Base-by-base conservation (phyloP, 345 rosid species). In the Euclidium syriacum region DNA sequence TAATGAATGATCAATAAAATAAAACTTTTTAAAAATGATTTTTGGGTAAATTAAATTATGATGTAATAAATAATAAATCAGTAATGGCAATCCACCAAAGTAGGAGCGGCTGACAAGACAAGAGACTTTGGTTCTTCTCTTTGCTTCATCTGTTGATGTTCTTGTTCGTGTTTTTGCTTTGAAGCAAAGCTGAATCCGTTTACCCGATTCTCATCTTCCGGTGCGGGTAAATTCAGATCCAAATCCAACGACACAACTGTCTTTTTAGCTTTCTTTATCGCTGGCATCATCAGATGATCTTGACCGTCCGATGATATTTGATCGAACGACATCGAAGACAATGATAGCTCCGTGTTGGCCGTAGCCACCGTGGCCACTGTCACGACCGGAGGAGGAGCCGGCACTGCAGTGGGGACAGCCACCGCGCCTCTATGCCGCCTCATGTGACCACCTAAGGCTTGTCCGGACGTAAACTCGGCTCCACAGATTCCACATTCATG, bases 371-470 rank as follows among this genome's bases (percentile, higher is more conserved):
- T 25, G 5, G 67, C 65, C 27, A 56, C 65, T 18, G 41, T 57
- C 16, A 48, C 75, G 10, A n/a, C n/a, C n/a, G n/a, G n/a, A n/a
- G 35, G 27, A 4, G 70, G 63, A 5, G 74, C 4, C 2, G n/a
- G 26, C 3, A 25, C 16, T 7, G 70, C 27, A 11, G 38, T 36
- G 0, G 56, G 0, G 0, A 35, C 64, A 44, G 19, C 68, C 40
- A 44, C 65, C 0, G 88, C 72, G 0, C 82, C 77, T 42, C 96
- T 76, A 34, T 94, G 99, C 73, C 97, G 72, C 76, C 99, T 70
- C 99, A 94, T 94, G 58, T 94, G 99, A 6, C 99, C 99, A 2
- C 99, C 99, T 47, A 94, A 72, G 5, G 99, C 99, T 76, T 94
- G 99, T 3, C 99, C 99, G 0, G 99, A 87, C 14, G 83, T 78